Conservation (phyloP, 306 rosid species). For the Argentina anserina region DNA sequence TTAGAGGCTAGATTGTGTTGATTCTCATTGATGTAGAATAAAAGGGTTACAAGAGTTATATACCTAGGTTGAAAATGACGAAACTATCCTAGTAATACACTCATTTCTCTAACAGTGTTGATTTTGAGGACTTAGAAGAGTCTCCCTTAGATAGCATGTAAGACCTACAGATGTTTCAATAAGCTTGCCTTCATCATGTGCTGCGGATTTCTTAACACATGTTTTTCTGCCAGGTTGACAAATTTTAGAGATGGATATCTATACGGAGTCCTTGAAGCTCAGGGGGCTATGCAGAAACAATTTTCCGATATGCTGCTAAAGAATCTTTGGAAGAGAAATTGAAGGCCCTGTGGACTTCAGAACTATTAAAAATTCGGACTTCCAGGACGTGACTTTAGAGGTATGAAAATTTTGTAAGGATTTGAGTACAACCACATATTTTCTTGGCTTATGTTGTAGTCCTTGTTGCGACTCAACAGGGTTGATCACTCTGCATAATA, state of each 20-base stretch:
- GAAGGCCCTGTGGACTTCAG: slow-evolving; percentile 72
- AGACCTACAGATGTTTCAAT: slow-evolving; percentile 18
- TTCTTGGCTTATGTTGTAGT: slow-evolving; percentile 8
- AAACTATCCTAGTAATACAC: no score
- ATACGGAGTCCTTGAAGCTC: slow-evolving; percentile 86
- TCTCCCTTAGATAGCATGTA: slow-evolving; percentile 74
- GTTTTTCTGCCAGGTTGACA: slow-evolving; percentile 55
- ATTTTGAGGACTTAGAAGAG: slow-evolving; percentile 66
- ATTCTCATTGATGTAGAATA: no score
- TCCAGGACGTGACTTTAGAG: slow-evolving; percentile 82
- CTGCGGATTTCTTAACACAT: slow-evolving; percentile 5
- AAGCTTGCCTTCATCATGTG: background rate
- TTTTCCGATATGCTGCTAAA: slow-evolving; percentile 75
- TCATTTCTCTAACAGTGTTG: no score
- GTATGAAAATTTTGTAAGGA: slow-evolving; percentile 34
- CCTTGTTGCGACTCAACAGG: slow-evolving; percentile 12
- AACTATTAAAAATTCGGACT: slow-evolving; percentile 68
- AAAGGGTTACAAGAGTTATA: no score
- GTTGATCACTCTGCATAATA: background rate
- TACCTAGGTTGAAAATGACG: no score
- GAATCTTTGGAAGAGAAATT: slow-evolving; percentile 64
- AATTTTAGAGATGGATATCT: slow-evolving; percentile 65
- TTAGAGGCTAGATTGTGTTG: no score
- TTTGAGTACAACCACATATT: slow-evolving; percentile 4
- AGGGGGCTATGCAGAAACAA: slow-evolving; percentile 90